Base-by-base conservation (phyloP, 2,329 filamentous ascomycete species). In the Colletotrichum brevisporum region DNA sequence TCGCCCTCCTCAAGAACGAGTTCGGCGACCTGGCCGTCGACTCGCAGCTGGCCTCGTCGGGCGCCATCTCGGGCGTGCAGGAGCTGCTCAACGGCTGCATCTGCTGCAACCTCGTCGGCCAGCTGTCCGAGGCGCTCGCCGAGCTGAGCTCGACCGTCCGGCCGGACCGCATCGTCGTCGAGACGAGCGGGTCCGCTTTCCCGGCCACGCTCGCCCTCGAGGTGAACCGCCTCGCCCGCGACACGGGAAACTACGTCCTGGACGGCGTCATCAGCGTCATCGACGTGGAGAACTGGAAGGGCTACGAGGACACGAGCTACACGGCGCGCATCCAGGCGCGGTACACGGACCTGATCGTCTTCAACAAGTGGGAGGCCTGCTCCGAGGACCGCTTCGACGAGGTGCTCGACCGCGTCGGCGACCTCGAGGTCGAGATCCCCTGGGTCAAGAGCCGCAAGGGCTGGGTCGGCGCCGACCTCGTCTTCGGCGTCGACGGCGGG, bases 61-160 rank as follows among this genome's bases (percentile, higher is more conserved):
- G 89, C 57, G 91, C 95, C 71, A 94, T 99, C 74, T 92, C 94
- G 1, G 95, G 94, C 63, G 95, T 97, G 5, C 92, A 93, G 75
- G 96, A 99, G 81, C 88, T 99, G 1, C 91, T 99, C 62, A 97
- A 97, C 79, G 96, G 95, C 73, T 98, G 96, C 83, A 98, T 99
- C 81, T 99, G 96, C 88, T 99, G 96, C 84, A 98, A 98, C 79
- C 91, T 98, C 27, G 95, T 99, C 70, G 96, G 96, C 16, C 94
- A 97, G 80, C 89, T 99, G 8, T 89, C 90, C 69, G 90, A 92
- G 55, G 95, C 95, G 1, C 90, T 99, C 18, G 83, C 88, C 51
- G 91, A 96, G 76, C 90, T 99, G 48, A 88, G 88, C 58, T 80
- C 83, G 26, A 79, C 78, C 15, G 79, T 85, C 41, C 71, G 73